A percentile compares a stretch with the other conserved stretches of the same genome.
These are phyloP conservation scores for Ensete ventricosum DNA, from an alignment of 176 grass and related monocot species.

Conservation along the genomic window DNA sequence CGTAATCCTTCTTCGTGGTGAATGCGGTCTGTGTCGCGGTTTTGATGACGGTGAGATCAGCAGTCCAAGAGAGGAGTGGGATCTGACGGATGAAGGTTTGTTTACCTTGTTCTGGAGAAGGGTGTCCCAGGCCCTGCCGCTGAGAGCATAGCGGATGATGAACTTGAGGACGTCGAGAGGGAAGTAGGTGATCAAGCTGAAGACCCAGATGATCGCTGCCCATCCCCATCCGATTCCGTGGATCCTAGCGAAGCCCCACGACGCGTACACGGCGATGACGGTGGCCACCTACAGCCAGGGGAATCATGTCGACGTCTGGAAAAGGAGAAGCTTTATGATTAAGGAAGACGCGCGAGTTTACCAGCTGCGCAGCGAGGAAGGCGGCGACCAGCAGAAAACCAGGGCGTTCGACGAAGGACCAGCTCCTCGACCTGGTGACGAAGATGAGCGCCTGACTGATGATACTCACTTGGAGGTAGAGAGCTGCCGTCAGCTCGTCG, in stretches of 20 bases:
- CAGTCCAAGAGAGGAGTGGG: not conserved
- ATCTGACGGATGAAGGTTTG: not conserved
- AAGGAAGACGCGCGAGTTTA: not conserved
- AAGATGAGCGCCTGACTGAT: slow-evolving; percentile 49
- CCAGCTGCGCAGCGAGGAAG: slow-evolving; percentile 34
- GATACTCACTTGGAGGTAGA: slow-evolving; percentile 46
- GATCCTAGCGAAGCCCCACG: slow-evolving; percentile 78
- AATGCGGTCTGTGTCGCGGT: slow-evolving; percentile 46
- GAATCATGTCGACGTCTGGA: not conserved
- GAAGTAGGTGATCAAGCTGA: slow-evolving; percentile 81
- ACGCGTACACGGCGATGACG: slow-evolving; percentile 68
- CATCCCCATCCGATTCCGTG: slow-evolving; percentile 80
- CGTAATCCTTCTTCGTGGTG: slow-evolving; percentile 64
- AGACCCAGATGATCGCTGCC: slow-evolving; percentile 69
- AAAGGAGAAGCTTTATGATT: not conserved
- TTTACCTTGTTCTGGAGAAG: slow-evolving; percentile 59
- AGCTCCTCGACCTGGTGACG: slow-evolving; percentile 38
- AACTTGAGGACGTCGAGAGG: slow-evolving; percentile 92
- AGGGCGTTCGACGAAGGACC: slow-evolving; percentile 35
- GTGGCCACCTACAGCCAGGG: slow-evolving; percentile 40
- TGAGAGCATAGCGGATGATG: slow-evolving; percentile 70
- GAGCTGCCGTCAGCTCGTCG: slow-evolving; percentile 28
- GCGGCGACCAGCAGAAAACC: slow-evolving; percentile 28
- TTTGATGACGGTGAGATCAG: not conserved
- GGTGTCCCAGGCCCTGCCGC: slow-evolving; percentile 70